A percentile compares a stretch with the other conserved stretches of the same genome.
Evolutionary conservation across 371 early-diverging fungal species (phyloP).

Genomic region (Conidiobolus incongruus): DNA sequence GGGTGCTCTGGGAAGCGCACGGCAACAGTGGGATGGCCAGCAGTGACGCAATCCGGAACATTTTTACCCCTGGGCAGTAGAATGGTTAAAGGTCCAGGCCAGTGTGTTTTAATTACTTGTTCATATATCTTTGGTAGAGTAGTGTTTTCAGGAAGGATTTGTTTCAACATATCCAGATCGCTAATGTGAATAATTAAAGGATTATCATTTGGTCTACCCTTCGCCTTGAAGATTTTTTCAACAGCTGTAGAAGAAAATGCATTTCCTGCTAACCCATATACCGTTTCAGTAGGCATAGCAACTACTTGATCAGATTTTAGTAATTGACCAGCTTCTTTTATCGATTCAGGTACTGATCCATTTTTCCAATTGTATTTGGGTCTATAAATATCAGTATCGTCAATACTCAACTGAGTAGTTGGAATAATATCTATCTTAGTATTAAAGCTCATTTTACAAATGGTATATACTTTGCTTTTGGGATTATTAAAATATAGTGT

Average conservation of each 20-base stretch:
- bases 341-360: too few species aligned
- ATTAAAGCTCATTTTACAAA: too few species aligned
- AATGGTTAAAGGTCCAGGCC: slow-evolving; percentile 98
- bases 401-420: too few species aligned
- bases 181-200: slow-evolving; percentile 97
- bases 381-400: too few species aligned
- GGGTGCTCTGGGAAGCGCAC: slow-evolving; percentile 90
- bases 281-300: slow-evolving; percentile 98
- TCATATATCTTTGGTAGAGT: slow-evolving; percentile 21
- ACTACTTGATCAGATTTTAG: slow-evolving; percentile 32
- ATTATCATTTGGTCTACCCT: slow-evolving; percentile 93
- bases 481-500: too few species aligned
- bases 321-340: slow-evolving; percentile 19
- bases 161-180: slow-evolving; percentile 67
- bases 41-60: slow-evolving; percentile 63
- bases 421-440: too few species aligned
- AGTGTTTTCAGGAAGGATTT: slow-evolving; percentile 22
- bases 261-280: slow-evolving; percentile 96
- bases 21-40: slow-evolving; percentile 74
- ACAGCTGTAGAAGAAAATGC: slow-evolving; percentile 57
- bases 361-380: too few species aligned
- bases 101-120: slow-evolving; percentile 53
- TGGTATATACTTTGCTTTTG: too few species aligned
- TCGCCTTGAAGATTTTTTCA: slow-evolving; percentile 67
- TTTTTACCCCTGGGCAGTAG: slow-evolving; percentile 50